phyloP scores from a whole-genome alignment of 257 asterid species.

The Eucommia ulmoides region DNA sequence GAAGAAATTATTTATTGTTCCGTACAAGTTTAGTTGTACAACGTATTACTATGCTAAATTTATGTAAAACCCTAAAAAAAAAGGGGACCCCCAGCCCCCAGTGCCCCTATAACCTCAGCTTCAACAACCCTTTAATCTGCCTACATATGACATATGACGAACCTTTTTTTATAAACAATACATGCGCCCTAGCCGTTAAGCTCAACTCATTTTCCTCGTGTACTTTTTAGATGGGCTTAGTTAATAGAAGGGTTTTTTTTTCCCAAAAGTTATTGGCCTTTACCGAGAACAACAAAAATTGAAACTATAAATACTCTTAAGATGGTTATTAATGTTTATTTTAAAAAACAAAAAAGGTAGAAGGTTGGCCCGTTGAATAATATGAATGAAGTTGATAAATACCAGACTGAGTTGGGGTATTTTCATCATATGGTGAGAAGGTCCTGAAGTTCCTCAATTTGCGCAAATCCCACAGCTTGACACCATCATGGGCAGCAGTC shows the following conservation, averaged over 20 bases:
- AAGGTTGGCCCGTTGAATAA: not conserved
- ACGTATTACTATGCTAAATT: not conserved
- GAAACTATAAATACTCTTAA: too few relatives aligned
- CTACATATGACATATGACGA: not conserved
- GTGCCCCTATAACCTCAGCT: too few relatives aligned
- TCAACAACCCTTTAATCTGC: not conserved
- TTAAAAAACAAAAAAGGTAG: too few relatives aligned
- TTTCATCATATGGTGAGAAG: slow-evolving; percentile 73
- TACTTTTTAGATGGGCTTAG: not conserved
- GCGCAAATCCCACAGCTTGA: slow-evolving; percentile 95
- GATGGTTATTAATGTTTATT: too few relatives aligned
- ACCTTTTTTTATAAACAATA: not conserved
- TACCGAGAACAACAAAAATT: not conserved
- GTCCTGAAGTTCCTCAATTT: slow-evolving; percentile 80
- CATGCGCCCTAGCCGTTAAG: too few relatives aligned
- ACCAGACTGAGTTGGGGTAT: slow-evolving; percentile 85
- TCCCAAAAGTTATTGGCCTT: not conserved
- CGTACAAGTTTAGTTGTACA: not conserved
- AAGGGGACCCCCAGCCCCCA: too few relatives aligned
- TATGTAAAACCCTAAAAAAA: not conserved
- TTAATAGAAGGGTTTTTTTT: not conserved
- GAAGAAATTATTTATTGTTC: not conserved
- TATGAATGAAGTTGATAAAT: slow-evolving; percentile 2
- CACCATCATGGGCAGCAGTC: slow-evolving; percentile 99
- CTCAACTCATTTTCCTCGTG: too few relatives aligned